Conservation (phyloP, 306 rosid species). For the Malus orientalis region DNA sequence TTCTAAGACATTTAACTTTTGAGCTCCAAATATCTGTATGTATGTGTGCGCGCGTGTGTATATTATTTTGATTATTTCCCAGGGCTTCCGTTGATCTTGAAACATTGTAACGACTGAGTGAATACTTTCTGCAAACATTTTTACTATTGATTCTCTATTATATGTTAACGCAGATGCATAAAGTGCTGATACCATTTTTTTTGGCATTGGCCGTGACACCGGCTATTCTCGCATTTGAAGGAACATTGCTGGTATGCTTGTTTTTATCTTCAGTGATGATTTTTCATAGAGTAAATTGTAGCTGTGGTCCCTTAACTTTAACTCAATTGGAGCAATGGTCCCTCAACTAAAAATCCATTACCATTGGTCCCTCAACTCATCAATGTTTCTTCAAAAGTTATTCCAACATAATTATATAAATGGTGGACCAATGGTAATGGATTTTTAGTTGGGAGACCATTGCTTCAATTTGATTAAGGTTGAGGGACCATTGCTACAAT, state of each 20-base stretch:
- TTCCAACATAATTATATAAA: too few species aligned
- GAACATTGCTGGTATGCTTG: constrained; percentile 71
- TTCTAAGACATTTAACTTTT: not conserved
- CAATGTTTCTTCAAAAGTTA: too few species aligned
- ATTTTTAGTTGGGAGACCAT: too few species aligned
- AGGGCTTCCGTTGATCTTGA: not conserved
- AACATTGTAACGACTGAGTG: not conserved
- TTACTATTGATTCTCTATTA: not conserved
- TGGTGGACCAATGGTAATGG: too few species aligned
- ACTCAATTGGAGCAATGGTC: too few species aligned
- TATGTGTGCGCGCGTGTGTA: too few species aligned
- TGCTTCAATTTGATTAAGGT: too few species aligned
- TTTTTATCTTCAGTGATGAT: not conserved
- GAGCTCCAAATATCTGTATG: not conserved
- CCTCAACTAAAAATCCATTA: too few species aligned
- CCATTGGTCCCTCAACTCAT: too few species aligned
- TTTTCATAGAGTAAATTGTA: not conserved
- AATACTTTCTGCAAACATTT: too few species aligned
- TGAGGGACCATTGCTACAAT: too few species aligned
- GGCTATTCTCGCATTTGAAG: constrained; percentile 69
- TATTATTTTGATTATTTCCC: not conserved
- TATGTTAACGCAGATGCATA: constrained; percentile 68
- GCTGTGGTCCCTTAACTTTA: too few species aligned
- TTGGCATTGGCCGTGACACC: constrained; percentile 67
- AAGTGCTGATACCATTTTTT: constrained; percentile 65